Evolutionary conservation across 1,139 yeast species (phyloP).

Genomic region (Debaryomyces sp.): DNA sequence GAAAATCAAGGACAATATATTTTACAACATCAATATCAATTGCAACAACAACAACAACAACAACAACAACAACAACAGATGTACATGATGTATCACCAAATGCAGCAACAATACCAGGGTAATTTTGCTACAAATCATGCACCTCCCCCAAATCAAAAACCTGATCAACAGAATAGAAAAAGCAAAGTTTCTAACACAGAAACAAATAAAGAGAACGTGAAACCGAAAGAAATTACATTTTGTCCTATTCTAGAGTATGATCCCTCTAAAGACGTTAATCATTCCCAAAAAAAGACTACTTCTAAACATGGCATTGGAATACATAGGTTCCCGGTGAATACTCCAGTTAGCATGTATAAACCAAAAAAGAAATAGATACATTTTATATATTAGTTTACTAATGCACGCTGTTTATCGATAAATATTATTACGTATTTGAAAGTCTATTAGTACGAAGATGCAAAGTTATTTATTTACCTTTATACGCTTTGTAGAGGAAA

Average conservation of each 20-base stretch:
- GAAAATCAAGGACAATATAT: conserved; percentile 18
- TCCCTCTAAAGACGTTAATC: conserved; percentile 37
- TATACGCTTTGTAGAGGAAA: not conserved
- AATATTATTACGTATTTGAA: not conserved
- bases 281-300: conserved; percentile 15
- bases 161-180: conserved; percentile 1
- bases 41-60: conserved; percentile 4
- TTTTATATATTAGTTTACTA: not conserved
- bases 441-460: not conserved
- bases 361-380: conserved; percentile 29
- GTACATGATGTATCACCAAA: conserved; percentile 9
- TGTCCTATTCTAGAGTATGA: conserved; percentile 48
- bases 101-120: conserved; percentile 11
- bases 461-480: not conserved
- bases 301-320: conserved; percentile 24
- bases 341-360: conserved; percentile 38
- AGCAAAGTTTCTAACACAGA: not conserved
- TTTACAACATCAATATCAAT: conserved; percentile 14
- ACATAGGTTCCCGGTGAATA: conserved; percentile 35
- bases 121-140: not conserved
- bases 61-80: conserved; percentile 14
- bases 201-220: conserved; percentile 23
- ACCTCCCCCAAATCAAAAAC: not conserved
- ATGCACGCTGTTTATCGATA: not conserved
- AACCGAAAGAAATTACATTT: conserved; percentile 38